Base-by-base conservation (phyloP, 2,329 filamentous ascomycete species). In the Grosmannia huntii region DNA sequence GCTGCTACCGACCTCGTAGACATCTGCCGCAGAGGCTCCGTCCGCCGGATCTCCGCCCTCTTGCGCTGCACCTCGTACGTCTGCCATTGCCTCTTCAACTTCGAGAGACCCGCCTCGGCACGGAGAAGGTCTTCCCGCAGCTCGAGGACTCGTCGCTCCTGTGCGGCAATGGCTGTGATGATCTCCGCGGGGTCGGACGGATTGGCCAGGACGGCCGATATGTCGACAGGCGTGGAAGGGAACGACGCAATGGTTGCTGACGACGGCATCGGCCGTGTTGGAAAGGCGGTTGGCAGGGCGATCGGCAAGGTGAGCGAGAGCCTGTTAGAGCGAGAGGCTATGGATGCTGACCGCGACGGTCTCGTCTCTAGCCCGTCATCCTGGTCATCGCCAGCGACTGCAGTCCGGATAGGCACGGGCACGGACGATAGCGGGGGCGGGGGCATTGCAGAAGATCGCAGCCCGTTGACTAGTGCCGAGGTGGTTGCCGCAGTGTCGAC, bases 91-190 rank as follows among this genome's bases (percentile, higher is more conserved):
- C 82, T 86, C 76, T 96, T 97, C 61, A 99, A 76, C 49, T 76
- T 80, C 53, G 76, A 75, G 48, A 99, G 76, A 53, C 95, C 87
- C 14, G 76, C 73, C 69, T 99, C 92, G 6, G 94, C 92, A 60
- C 85, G 85, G 27, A 77, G 75, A n/a, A 99, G 76, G 70, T 97
- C 92, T 70, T 99, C 94, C 60, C 85, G 87, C 56, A 99, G 76
- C 72, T 97, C 94, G 59, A 99, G 74, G 1, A 99, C 92, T 64
- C 84, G 85, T 59, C 94, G 81, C 73, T 99, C 94, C 72, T 97
- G 91, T 16, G 89, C 85, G 51, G 94, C 94, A 66, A 99, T 87
- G 59, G 91, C 87, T 61, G 90, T 91, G 63, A 99, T 84, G 66
- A 96, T 88, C 55, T 85, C 78, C 66, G 79, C 80, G 56, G 82